Conservation (phyloP, 352 stramenopile species). For the Peronospora farinosa region DNA sequence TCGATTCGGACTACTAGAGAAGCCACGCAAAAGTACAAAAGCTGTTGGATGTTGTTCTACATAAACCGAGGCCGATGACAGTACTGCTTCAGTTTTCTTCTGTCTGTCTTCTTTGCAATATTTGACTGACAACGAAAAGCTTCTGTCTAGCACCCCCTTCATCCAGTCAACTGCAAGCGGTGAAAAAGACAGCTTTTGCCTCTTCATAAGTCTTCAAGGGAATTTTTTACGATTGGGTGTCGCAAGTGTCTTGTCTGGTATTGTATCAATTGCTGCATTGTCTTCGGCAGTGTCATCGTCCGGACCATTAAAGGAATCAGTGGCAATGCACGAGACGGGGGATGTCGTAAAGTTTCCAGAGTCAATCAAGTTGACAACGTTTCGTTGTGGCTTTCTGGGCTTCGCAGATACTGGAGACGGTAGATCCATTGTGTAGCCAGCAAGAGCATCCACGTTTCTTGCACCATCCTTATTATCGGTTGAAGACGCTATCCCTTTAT, state of each 20-base stretch:
- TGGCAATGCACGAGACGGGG: conserved; percentile 19
- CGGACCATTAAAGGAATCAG: conserved; percentile 12
- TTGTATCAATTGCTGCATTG: conserved; percentile 1
- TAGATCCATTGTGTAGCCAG: conserved; percentile 5
- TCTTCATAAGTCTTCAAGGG: conserved; percentile 23
- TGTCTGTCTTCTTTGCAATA: conserved; percentile 7
- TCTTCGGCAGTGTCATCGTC: conserved; percentile 16
- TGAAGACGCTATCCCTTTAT: conserved; percentile 10
- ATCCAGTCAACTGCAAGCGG: conserved; percentile 31
- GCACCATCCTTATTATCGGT: conserved; percentile 1
- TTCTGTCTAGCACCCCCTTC: conserved; percentile 17
- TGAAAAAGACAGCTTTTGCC: conserved; percentile 37
- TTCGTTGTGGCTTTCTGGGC: conserved; percentile 23
- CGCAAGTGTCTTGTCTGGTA: conserved; percentile 5
- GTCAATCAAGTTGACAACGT: conserved; percentile 27
- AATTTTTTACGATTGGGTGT: conserved; percentile 20
- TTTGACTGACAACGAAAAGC: conserved; percentile 14
- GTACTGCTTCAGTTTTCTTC: conserved; percentile 3
- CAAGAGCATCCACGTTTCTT: conserved; percentile 1
- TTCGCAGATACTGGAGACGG: conserved; percentile 17
- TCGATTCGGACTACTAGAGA: not conserved
- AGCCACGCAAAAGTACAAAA: not conserved
- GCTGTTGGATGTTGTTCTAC: not conserved
- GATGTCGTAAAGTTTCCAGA: conserved; percentile 26
- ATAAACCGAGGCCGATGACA: not conserved